Conservation (phyloP, 2,329 filamentous ascomycete genomes). For the Sarocladium oryzae region DNA sequence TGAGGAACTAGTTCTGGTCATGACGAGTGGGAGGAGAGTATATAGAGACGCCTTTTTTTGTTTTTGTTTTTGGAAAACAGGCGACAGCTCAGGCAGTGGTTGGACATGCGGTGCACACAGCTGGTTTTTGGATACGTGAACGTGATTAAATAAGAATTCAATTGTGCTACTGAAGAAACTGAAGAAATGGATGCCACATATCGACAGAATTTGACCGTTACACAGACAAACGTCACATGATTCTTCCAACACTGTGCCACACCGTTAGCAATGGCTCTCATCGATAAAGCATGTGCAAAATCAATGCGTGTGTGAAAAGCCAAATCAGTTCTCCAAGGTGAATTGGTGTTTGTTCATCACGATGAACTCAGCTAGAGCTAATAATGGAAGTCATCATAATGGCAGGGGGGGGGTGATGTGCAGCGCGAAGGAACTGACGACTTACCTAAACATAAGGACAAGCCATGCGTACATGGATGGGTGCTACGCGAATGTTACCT, state of each 20-base stretch:
- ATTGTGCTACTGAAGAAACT: no score
- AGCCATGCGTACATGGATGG: no score
- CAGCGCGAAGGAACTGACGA: neutral
- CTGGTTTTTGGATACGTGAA: no score
- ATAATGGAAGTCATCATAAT: constrained; percentile 44
- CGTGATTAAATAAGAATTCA: no score
- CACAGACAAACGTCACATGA: no score
- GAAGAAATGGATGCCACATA: no score
- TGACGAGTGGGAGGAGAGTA: neutral
- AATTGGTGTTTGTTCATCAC: constrained; percentile 45
- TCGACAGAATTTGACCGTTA: no score
- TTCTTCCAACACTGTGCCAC: neutral
- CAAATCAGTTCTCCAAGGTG: constrained; percentile 58
- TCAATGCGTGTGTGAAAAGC: constrained; percentile 1
- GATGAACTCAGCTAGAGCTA: constrained; percentile 48
- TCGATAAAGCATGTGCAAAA: neutral
- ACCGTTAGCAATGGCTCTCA: constrained; percentile 3
- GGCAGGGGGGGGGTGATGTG: constrained; percentile 17
- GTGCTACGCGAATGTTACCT: no score
- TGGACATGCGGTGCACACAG: no score
- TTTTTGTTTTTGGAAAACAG: no score
- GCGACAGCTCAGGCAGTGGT: no score
- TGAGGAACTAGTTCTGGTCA: constrained; percentile 28
- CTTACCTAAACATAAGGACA: constrained; percentile 13
- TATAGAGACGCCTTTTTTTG: no score